Evolutionary conservation across 2,329 filamentous ascomycete genomes (phyloP).

Genomic region (Neonectria sp.): DNA sequence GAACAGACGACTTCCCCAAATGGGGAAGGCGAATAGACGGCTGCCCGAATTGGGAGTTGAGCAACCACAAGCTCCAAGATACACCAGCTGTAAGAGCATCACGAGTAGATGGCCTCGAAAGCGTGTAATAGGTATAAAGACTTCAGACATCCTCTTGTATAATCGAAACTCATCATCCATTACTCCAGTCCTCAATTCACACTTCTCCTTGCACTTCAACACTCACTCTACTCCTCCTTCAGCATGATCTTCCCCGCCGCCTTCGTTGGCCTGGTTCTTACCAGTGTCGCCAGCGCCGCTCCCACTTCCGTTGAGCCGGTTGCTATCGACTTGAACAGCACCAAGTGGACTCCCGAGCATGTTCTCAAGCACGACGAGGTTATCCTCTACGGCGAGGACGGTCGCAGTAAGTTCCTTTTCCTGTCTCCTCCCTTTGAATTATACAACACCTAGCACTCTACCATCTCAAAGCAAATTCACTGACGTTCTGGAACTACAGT

Average conservation of each 20-base stretch:
- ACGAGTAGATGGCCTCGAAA: not conserved
- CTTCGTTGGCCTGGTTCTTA: constrained; percentile 13
- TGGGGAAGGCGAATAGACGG: not conserved
- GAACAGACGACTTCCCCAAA: constrained; percentile 1
- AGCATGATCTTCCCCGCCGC: constrained; percentile 19
- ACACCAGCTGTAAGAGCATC: not conserved
- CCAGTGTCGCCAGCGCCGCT: constrained; percentile 20
- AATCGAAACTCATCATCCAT: not conserved
- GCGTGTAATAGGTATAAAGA: not conserved
- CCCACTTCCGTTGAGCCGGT: constrained; percentile 17
- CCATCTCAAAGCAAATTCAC: not conserved
- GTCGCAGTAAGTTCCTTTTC: constrained; percentile 14
- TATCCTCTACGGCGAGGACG: constrained; percentile 32
- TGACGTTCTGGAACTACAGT: constrained; percentile 4
- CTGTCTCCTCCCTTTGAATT: not conserved
- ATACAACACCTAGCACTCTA: not conserved
- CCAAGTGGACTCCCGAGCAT: constrained; percentile 32
- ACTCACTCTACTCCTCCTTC: not conserved
- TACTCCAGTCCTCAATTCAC: not conserved
- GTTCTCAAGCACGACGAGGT: constrained; percentile 34
- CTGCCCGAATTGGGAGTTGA: not conserved
- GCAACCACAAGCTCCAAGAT: not conserved
- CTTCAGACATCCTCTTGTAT: not conserved
- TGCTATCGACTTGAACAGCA: constrained; percentile 30
- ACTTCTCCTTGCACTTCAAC: not conserved